Conservation (phyloP, 768 basidiomycete genomes). For the Tylopilus rubrobrunneus region DNA sequence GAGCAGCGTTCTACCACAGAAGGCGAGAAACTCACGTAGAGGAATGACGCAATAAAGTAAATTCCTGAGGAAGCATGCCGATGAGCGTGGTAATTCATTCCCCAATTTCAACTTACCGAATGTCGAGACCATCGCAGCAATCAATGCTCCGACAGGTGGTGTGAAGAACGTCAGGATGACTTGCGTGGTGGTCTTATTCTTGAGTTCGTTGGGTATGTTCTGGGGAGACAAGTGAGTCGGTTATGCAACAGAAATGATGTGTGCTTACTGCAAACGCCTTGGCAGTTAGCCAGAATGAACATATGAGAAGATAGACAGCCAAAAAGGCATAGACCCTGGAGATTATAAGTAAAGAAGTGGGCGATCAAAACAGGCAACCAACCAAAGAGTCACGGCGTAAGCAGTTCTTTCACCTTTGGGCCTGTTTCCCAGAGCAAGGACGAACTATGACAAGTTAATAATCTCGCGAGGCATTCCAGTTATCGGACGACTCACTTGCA, state of each 20-base stretch:
- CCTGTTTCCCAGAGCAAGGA: conserved; percentile 73
- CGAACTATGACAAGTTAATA: conserved; percentile 39
- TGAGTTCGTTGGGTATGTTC: conserved; percentile 52
- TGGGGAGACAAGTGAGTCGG: conserved; percentile 20
- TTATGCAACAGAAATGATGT: background rate
- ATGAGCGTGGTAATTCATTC: conserved; percentile 7
- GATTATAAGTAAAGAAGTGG: conserved; percentile 4
- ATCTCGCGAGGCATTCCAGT: background rate
- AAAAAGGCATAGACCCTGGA: conserved; percentile 82
- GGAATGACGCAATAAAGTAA: conserved; percentile 78
- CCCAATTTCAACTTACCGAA: conserved; percentile 51
- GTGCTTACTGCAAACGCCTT: conserved; percentile 67
- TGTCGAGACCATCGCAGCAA: conserved; percentile 85
- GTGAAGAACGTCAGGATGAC: conserved; percentile 62
- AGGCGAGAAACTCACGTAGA: conserved; percentile 58
- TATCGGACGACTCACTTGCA: conserved; percentile 47
- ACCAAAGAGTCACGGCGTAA: conserved; percentile 73
- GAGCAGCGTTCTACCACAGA: background rate
- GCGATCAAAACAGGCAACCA: conserved; percentile 15
- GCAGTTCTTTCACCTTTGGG: conserved; percentile 84
- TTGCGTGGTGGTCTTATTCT: conserved; percentile 43
- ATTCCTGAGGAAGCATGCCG: conserved; percentile 43
- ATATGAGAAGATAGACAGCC: conserved; percentile 79
- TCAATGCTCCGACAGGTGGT: conserved; percentile 74
- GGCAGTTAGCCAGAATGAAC: conserved; percentile 81